Evolutionary conservation across 805 yeast species (phyloP).

Genomic region (Kuraishia piskuri): DNA sequence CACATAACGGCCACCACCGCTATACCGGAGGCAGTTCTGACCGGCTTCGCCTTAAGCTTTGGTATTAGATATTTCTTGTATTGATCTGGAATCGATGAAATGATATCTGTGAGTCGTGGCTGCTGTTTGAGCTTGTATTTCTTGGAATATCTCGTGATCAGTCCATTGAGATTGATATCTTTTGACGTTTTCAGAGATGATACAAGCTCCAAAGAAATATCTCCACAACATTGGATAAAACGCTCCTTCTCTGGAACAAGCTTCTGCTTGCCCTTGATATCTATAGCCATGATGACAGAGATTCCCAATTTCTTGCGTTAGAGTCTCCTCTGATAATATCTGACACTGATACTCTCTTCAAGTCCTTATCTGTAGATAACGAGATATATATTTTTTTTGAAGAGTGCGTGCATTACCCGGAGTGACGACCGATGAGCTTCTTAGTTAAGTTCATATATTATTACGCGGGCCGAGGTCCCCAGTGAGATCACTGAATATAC

Average conservation of each 20-base stretch:
- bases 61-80: conserved; percentile 87
- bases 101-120: conserved; percentile 92
- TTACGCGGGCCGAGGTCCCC: too few relatives aligned
- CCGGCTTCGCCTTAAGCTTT: conserved; percentile 96
- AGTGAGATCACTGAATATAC: too few relatives aligned
- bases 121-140: conserved; percentile 87
- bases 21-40: conserved; percentile 95
- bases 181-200: conserved; percentile 63
- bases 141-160: conserved; percentile 77
- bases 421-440: neutral
- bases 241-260: conserved; percentile 89
- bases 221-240: conserved; percentile 87
- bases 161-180: conserved; percentile 84
- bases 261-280: conserved; percentile 41
- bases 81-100: conserved; percentile 92
- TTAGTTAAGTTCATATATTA: neutral
- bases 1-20: conserved; percentile 99
- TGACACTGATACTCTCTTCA: neutral
- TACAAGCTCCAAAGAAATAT: conserved; percentile 79
- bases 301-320: neutral
- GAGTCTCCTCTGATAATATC: neutral
- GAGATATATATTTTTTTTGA: neutral
- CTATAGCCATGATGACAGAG: conserved; percentile 13
- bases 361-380: neutral
- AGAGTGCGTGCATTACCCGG: neutral